Evolutionary conservation across 1,284 basidiomycete species (phyloP).

Genomic region (Sporisorium graminicola): DNA sequence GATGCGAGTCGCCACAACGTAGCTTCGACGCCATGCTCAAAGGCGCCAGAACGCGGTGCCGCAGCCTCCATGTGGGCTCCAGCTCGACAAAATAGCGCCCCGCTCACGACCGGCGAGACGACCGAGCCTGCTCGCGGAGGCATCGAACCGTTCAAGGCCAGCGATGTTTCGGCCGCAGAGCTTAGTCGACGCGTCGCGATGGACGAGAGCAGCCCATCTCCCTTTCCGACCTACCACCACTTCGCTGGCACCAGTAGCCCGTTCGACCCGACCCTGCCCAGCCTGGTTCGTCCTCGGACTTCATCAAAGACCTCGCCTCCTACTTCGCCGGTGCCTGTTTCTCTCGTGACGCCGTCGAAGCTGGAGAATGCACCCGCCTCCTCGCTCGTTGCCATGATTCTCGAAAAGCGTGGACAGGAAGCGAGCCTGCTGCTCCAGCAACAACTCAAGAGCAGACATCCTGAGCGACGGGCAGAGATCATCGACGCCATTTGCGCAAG

Average conservation of each 20-base stretch:
- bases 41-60: conserved; percentile 14
- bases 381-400: conserved; percentile 39
- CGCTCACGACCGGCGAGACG: neutral
- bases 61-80: conserved; percentile 44
- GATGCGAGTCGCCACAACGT: neutral
- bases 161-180: conserved; percentile 22
- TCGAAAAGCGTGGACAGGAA: conserved; percentile 49
- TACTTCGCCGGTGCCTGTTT: conserved; percentile 14
- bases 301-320: conserved; percentile 14
- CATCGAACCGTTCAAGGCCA: conserved; percentile 8
- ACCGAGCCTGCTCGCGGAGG: neutral
- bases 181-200: conserved; percentile 29
- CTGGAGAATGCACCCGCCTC: conserved; percentile 25
- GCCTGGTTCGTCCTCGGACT: conserved; percentile 1
- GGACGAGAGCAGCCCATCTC: neutral
- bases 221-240: neutral
- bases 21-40: neutral
- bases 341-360: conserved; percentile 8
- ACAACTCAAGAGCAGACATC: conserved; percentile 52
- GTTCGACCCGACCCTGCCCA: conserved; percentile 5
- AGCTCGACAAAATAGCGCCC: neutral
- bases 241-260: neutral
- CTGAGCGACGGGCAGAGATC: conserved; percentile 39
- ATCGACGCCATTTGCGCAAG: conserved; percentile 45
- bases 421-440: conserved; percentile 63